Conservation (phyloP, 305 asterid species). For the Plantago lanceolata region DNA sequence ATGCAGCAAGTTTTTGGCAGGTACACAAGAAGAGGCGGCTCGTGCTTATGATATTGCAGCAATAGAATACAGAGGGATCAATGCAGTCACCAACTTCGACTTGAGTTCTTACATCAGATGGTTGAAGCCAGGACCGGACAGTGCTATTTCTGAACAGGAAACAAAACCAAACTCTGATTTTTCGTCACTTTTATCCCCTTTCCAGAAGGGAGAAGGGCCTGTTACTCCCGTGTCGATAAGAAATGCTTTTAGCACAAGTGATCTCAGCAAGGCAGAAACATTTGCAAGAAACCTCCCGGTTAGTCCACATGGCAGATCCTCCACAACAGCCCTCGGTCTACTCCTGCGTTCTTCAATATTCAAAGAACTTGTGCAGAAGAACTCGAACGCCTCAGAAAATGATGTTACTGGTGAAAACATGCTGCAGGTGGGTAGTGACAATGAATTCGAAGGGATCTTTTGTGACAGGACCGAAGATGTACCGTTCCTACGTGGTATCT, state of each 20-base stretch:
- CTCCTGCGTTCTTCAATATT: slow-evolving; percentile 61
- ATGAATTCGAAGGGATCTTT: slow-evolving; percentile 35
- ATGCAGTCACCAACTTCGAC: slow-evolving; percentile 12
- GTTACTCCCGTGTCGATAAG: slow-evolving; percentile 21
- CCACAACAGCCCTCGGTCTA: slow-evolving; percentile 61
- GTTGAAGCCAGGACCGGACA: slow-evolving; percentile 18
- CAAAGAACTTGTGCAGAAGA: slow-evolving; percentile 59
- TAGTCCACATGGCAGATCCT: slow-evolving; percentile 39
- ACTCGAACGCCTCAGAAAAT: slow-evolving; percentile 38
- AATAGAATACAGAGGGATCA: slow-evolving; percentile 14
- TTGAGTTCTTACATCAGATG: slow-evolving; percentile 11
- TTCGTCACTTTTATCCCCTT: slow-evolving; percentile 21
- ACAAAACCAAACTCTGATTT: slow-evolving; percentile 27
- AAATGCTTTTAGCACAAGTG: neutral
- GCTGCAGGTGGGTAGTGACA: slow-evolving; percentile 19
- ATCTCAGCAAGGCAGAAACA: slow-evolving; percentile 23
- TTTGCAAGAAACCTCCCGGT: slow-evolving; percentile 28
- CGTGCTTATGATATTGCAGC: slow-evolving; percentile 47
- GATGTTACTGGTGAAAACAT: slow-evolving; percentile 27
- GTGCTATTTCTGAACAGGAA: slow-evolving; percentile 35
- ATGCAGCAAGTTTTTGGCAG: slow-evolving; percentile 25
- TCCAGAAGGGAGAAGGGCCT: slow-evolving; percentile 25
- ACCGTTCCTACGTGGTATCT: slow-evolving; percentile 30
- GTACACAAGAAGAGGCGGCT: slow-evolving; percentile 82
- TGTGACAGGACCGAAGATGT: slow-evolving; percentile 31